phyloP scores from a whole-genome alignment of 2,329 filamentous ascomycete genomes.

The Aspergillus sp. region DNA sequence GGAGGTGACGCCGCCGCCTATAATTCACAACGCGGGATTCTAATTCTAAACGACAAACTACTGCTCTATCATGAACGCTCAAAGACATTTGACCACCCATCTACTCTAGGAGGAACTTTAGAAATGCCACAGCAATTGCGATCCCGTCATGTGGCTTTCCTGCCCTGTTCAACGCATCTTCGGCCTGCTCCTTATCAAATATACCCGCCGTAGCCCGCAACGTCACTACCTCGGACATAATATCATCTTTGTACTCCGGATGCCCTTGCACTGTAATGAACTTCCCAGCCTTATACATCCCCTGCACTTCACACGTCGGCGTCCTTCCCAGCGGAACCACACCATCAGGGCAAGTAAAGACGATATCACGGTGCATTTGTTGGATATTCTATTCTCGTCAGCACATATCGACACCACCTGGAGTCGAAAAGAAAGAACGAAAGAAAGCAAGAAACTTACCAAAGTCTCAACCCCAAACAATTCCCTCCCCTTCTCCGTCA shows the following conservation, averaged over 20 bases:
- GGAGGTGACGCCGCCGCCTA: background rate
- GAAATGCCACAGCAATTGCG: constrained; percentile 69
- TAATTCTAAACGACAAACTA: constrained; percentile 1
- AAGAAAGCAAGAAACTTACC: constrained; percentile 40
- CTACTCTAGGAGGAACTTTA: constrained; percentile 70
- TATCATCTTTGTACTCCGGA: constrained; percentile 74
- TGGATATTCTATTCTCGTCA: constrained; percentile 51
- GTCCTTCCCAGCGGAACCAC: constrained; percentile 66
- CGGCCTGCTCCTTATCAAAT: constrained; percentile 67
- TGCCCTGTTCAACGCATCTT: constrained; percentile 67
- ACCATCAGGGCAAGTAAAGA: constrained; percentile 62
- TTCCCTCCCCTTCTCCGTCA: constrained; percentile 69
- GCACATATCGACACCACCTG: background rate
- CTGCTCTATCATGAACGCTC: background rate
- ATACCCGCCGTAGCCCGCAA: constrained; percentile 65
- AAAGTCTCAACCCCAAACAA: constrained; percentile 67
- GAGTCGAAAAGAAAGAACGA: background rate
- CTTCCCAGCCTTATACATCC: constrained; percentile 67
- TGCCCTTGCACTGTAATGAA: constrained; percentile 82
- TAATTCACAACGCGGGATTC: background rate
- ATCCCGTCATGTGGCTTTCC: constrained; percentile 74
- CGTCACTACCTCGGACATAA: constrained; percentile 68
- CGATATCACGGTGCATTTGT: constrained; percentile 84
- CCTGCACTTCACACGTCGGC: constrained; percentile 70
- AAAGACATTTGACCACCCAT: background rate